Percentiles rank a stretch among this genome's conserved stretches.
Evolutionary conservation across 371 early-diverging fungal genomes (phyloP).

Genomic region (Apophysomyces variabilis): DNA sequence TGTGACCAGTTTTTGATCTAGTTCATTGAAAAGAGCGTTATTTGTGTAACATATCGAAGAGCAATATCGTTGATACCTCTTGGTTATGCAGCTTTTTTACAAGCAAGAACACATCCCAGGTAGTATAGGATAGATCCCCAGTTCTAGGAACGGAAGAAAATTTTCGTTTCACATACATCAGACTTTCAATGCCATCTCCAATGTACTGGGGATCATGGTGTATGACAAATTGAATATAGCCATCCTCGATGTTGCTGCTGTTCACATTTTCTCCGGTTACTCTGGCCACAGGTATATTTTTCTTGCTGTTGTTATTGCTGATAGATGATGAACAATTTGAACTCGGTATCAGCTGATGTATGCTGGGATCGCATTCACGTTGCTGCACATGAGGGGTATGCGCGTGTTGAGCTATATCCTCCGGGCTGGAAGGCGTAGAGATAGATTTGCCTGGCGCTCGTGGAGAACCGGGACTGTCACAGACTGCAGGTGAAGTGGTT

Average conservation of each 20-base stretch:
- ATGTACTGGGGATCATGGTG: slow-evolving; percentile 44
- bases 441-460: background rate
- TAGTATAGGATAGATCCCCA: slow-evolving; percentile 48
- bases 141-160: slow-evolving; percentile 51
- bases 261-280: slow-evolving; percentile 45
- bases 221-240: slow-evolving; percentile 51
- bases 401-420: background rate
- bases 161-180: slow-evolving; percentile 48
- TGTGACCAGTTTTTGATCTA: slow-evolving; percentile 61
- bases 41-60: slow-evolving; percentile 1
- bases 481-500: slow-evolving; percentile 1
- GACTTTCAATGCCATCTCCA: slow-evolving; percentile 43
- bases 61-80: slow-evolving; percentile 31
- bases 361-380: background rate
- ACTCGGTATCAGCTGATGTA: slow-evolving; percentile 6
- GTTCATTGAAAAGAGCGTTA: background rate
- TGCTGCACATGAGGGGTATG: slow-evolving; percentile 11
- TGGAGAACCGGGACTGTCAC: background rate
- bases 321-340: background rate
- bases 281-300: slow-evolving; percentile 3
- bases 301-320: background rate
- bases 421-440: background rate
- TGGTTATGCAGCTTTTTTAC: slow-evolving; percentile 47
- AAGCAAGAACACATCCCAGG: slow-evolving; percentile 53
- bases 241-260: slow-evolving; percentile 44